Conservation (phyloP, 2,329 filamentous ascomycete species). For the Pyrenochaeta sp. region DNA sequence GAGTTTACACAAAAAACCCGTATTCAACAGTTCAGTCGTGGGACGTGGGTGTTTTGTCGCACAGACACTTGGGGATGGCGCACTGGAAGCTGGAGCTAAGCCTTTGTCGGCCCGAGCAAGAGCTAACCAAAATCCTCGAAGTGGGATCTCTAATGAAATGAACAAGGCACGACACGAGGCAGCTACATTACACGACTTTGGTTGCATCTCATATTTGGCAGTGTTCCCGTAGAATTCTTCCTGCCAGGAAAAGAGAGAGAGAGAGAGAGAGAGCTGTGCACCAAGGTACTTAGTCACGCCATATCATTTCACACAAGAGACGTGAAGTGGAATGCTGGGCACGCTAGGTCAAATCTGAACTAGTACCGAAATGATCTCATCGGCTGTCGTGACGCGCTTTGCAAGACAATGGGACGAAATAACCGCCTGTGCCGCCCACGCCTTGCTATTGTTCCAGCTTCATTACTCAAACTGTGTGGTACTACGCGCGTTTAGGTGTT, state of each 20-base stretch:
- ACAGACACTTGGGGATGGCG: too few relatives aligned
- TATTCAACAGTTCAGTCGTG: background rate
- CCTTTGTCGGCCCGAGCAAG: too few relatives aligned
- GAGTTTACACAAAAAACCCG: background rate
- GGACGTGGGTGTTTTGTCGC: background rate
- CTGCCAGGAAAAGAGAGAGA: background rate
- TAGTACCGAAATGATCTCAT: conserved; percentile 4
- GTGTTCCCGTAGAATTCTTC: too few relatives aligned
- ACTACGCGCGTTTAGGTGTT: background rate
- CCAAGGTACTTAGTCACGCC: background rate
- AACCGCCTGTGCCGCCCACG: background rate
- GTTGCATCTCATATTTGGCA: too few relatives aligned
- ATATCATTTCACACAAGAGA: background rate
- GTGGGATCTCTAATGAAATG: too few relatives aligned
- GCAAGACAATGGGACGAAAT: conserved; percentile 9
- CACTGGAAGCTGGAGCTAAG: too few relatives aligned
- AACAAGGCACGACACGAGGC: too few relatives aligned
- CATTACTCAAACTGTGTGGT: background rate
- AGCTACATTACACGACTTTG: too few relatives aligned
- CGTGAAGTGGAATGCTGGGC: background rate
- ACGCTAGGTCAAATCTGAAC: background rate
- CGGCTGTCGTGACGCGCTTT: conserved; percentile 3
- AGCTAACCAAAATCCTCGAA: too few relatives aligned
- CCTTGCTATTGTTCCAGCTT: conserved; percentile 17
- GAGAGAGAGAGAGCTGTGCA: background rate